These are phyloP conservation scores for Cutaneotrichosporon mucoides DNA, from an alignment of 1,284 basidiomycete species.

Conservation along the genomic window DNA sequence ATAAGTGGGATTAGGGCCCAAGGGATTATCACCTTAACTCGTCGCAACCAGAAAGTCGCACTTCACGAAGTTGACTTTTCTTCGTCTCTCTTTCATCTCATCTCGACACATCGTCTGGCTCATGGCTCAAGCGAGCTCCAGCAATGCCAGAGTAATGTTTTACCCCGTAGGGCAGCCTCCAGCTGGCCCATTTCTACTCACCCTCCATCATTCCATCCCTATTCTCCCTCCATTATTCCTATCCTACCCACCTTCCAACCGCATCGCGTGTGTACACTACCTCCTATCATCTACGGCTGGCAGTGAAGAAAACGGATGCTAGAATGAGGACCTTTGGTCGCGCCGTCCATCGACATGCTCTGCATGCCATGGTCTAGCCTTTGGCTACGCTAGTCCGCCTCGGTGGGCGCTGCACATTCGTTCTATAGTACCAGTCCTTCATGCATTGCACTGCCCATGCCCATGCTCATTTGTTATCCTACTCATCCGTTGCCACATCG, in stretches of 20 bases:
- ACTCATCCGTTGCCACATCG: too few relatives aligned
- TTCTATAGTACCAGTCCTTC: background rate
- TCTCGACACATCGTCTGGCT: too few relatives aligned
- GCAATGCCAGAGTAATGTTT: too few relatives aligned
- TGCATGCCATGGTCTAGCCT: conserved; percentile 2
- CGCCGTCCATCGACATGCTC: conserved; percentile 16
- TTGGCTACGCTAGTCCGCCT: background rate
- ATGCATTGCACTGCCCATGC: background rate
- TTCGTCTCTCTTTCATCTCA: too few relatives aligned
- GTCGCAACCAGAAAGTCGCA: too few relatives aligned
- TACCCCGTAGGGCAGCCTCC: too few relatives aligned
- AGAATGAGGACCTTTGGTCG: conserved; percentile 40
- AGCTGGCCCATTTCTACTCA: too few relatives aligned
- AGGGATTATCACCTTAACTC: too few relatives aligned
- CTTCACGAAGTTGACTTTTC: too few relatives aligned
- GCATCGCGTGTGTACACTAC: conserved; percentile 45
- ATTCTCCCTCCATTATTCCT: background rate
- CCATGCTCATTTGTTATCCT: too few relatives aligned
- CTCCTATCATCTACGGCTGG: conserved; percentile 33
- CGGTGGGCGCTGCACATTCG: conserved; percentile 18
- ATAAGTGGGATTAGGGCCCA: background rate
- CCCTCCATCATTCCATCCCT: background rate
- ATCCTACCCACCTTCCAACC: too few relatives aligned
- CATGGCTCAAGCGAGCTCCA: too few relatives aligned
- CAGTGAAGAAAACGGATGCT: conserved; percentile 46